Evolutionary conservation across 2,329 filamentous ascomycete species (phyloP), one percentile per base, ranked within the genome.

Genomic region (Colletotrichum navitas): DNA sequence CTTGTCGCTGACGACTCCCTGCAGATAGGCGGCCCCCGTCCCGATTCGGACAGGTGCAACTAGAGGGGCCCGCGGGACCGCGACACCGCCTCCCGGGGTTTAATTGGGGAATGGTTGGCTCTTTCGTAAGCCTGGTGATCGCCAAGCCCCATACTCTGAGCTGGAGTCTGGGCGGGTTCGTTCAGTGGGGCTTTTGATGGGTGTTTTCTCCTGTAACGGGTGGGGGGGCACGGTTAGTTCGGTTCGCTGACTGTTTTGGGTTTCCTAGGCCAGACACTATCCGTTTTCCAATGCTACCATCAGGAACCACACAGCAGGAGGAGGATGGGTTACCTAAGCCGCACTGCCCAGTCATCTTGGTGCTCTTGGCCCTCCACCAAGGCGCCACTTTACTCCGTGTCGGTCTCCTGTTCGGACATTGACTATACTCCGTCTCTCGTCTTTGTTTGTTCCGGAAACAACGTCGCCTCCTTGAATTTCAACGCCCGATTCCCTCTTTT

Each of bases 401-500:
- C 52, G 60, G 51, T 49, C 68, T 71, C 68, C 64, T 71, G 58
- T 47, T 41, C 68, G 58, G 64, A 18, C 64, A 43, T 41, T 58
- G 56, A 41, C 36, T 63, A 12, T 51, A 63, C 39, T 55, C 65
- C 63, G 63, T 26, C 41, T 36, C 63, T 34, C 63, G n/a, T 54
- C 52, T 71, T 63, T 68, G 43, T 63, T 59, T 63, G 59, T 68
- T 71, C 68, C 55, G 64, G 59, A 71, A 68, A 71, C 64, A 68
- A 71, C 65, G 29, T 68, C 65, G 51, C 58, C 59, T 71, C 52
- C 65, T 62, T 29, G 4, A 16, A 62, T 55, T 56, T 14, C 34
- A 63, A 52, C 34, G 10, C 29, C 47, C 18, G n/a, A 41, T 43
- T 29, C 47, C 34, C 34, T 52, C 47, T 26, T 45, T 62, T 26